Base-by-base conservation (phyloP, 129 eudicot species). In the Solidago caesia region DNA sequence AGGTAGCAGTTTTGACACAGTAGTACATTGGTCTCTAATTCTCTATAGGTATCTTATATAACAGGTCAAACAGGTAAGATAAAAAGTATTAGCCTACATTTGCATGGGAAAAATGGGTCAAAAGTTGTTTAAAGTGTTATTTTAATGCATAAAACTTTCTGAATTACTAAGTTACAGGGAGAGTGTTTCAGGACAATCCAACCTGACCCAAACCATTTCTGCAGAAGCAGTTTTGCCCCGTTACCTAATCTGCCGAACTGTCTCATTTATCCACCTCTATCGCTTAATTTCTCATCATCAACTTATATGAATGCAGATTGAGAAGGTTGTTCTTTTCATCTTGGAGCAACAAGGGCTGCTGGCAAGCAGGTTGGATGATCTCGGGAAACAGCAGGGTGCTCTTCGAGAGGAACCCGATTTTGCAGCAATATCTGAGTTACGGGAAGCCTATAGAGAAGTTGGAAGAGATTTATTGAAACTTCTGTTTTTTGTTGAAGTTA, bases 291-390 rank as follows among this genome's bases (percentile, higher is more conserved):
- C 47, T 67, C 44, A 55, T 72, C 16, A 43, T 41, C 21, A 12
- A 60, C 27, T 52, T 47, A 65, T 60, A 53, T 56, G 61, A 56
- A 75, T 74, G 74, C 89, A 94, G 98, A 90, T 94, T 41, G 98
- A 94, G 69, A 94, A 87, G 81, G 77, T 87, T 64, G 98, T 94
- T 55, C 92, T 94, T 71, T 94, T 94, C 77, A 52, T 94, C 48
- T 77, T 94, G 96, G 92, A 94, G 73, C 98, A 94, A 86, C 96
- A 94, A 94, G 98, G 98, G 64, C 44, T 81, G 83, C 85, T 88
- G 78, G 98, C 98, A 64, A 83, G 89, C 83, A 84, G 92, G 77
- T 49, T 94, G 56, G 78, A 89, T 5, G 73, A 44, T 67, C 93
- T 90, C 13, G 91, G 93, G 66, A 84, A 85, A 64, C 86, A 85